Percentiles rank a stretch among this genome's conserved stretches.
Evolutionary conservation across 192 early-diverging fungal genomes (phyloP).

Genomic region (Globomyces pollinis-pini): DNA sequence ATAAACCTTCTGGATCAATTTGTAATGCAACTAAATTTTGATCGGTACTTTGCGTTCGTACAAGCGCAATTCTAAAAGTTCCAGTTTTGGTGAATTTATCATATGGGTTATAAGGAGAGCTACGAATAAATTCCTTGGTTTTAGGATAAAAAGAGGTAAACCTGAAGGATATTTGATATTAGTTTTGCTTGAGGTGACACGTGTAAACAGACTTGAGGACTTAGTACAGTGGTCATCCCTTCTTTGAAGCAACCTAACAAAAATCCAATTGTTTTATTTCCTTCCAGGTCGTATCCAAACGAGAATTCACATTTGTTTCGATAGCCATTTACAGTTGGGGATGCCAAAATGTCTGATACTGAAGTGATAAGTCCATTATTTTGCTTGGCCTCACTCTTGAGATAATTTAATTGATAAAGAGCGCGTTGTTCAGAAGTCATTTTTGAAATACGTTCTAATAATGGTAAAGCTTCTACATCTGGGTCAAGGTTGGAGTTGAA

Average conservation of each 20-base stretch:
- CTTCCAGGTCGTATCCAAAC: constrained; percentile 51
- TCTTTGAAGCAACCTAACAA: constrained; percentile 56
- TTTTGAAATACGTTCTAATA: constrained; percentile 16
- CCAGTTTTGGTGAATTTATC: constrained; percentile 43
- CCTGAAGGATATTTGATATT: constrained; percentile 40
- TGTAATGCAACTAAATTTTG: constrained; percentile 63
- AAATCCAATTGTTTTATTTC: constrained; percentile 55
- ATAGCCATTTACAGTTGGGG: constrained; percentile 54
- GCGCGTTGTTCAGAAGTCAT: constrained; percentile 22
- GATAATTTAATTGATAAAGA: constrained; percentile 10
- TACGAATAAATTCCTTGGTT: constrained; percentile 26
- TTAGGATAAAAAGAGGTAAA: no score
- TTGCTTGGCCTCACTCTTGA: constrained; percentile 1
- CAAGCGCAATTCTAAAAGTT: constrained; percentile 56
- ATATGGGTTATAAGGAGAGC: constrained; percentile 27
- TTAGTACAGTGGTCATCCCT: constrained; percentile 48
- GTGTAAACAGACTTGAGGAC: constrained; percentile 34
- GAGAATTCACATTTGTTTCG: constrained; percentile 76
- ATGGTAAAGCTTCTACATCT: background rate
- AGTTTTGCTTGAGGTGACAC: constrained; percentile 39
- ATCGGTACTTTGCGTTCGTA: constrained; percentile 51
- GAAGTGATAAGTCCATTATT: constrained; percentile 17
- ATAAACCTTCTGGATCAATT: no score
- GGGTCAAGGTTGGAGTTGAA: constrained; percentile 12
- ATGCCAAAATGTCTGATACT: constrained; percentile 26